These are phyloP conservation scores for Suillus subaureus DNA, from an alignment of 768 basidiomycete genomes.

Conservation along the genomic window DNA sequence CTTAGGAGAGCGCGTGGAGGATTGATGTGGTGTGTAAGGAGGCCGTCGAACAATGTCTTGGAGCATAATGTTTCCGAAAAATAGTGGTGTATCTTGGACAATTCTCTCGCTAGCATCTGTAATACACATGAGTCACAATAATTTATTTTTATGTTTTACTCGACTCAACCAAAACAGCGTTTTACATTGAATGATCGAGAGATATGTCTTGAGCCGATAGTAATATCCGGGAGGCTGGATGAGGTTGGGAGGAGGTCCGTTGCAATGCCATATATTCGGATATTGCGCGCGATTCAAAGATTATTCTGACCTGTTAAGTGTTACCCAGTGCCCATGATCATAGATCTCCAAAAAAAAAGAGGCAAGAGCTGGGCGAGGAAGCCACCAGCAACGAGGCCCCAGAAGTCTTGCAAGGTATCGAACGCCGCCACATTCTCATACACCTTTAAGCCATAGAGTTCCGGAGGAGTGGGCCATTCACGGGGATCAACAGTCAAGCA, in stretches of 20 bases:
- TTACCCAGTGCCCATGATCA: background rate
- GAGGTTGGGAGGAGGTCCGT: background rate
- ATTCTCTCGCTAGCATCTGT: background rate
- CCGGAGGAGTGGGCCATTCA: background rate
- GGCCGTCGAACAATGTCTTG: background rate
- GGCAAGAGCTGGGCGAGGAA: background rate
- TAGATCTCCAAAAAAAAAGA: background rate
- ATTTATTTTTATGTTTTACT: background rate
- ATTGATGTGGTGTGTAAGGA: constrained; percentile 12
- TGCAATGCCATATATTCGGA: background rate
- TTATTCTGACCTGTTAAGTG: background rate
- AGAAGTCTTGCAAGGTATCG: background rate
- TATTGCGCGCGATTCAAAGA: background rate
- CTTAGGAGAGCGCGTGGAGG: constrained; percentile 15
- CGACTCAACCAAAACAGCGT: background rate
- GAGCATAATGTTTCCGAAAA: background rate
- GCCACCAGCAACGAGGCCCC: background rate
- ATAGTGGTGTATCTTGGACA: background rate
- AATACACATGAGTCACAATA: background rate
- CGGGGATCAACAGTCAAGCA: background rate
- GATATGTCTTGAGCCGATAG: background rate
- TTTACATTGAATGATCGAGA: background rate
- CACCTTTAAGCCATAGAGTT: background rate
- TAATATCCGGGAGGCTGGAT: background rate
- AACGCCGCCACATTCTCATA: background rate